phyloP scores from a whole-genome alignment of 2,329 filamentous ascomycete genomes.

The Cladosporium sphaerospermum region DNA sequence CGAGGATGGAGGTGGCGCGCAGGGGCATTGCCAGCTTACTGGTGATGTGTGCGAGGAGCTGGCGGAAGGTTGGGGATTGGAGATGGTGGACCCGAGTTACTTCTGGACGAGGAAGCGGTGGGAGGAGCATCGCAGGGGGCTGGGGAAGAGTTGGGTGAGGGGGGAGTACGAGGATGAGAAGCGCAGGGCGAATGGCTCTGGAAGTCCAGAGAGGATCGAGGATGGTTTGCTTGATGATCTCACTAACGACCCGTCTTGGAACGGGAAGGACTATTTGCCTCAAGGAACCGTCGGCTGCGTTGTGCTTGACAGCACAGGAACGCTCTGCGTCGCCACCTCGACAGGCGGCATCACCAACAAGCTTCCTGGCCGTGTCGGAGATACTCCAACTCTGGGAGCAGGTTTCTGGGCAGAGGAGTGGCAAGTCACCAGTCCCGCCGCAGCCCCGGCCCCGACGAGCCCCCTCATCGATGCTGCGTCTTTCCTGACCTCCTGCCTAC shows the following conservation, averaged over 20 bases:
- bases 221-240: slow-evolving; percentile 4
- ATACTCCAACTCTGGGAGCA: slow-evolving; percentile 76
- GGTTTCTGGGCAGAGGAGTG: slow-evolving; percentile 90
- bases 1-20: slow-evolving; percentile 54
- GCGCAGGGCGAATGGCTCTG: background rate
- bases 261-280: slow-evolving; percentile 60
- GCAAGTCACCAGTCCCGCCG: slow-evolving; percentile 28
- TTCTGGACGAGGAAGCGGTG: slow-evolving; percentile 74
- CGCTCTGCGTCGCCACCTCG: slow-evolving; percentile 60
- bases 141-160: slow-evolving; percentile 37
- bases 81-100: slow-evolving; percentile 63
- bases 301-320: slow-evolving; percentile 68
- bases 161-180: slow-evolving; percentile 36
- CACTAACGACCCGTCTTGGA: slow-evolving; percentile 44
- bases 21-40: slow-evolving; percentile 64
- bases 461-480: slow-evolving; percentile 6
- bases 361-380: slow-evolving; percentile 74
- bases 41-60: slow-evolving; percentile 64
- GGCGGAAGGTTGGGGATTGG: slow-evolving; percentile 62
- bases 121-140: slow-evolving; percentile 66
- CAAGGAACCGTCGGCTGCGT: slow-evolving; percentile 83
- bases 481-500: slow-evolving; percentile 20
- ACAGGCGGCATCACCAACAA: slow-evolving; percentile 85
- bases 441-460: background rate
- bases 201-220: background rate